Evolutionary conservation across 768 basidiomycete genomes (phyloP).

Genomic region (Boletus eberwhitei): DNA sequence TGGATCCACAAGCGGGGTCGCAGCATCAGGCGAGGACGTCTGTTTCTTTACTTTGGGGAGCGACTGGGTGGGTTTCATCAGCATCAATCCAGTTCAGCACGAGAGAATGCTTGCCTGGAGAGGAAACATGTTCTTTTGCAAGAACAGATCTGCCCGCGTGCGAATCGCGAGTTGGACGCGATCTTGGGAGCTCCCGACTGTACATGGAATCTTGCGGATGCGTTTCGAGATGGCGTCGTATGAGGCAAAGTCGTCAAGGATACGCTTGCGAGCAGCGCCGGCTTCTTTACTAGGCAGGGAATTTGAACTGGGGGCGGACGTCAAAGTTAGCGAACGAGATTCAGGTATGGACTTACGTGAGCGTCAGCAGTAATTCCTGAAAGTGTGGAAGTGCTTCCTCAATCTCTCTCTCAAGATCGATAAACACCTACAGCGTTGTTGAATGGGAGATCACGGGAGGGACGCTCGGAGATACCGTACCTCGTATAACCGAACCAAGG

Average conservation of each 20-base stretch:
- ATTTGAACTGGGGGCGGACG: conserved; percentile 29
- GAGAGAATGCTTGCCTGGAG: conserved; percentile 22
- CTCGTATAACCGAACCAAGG: conserved; percentile 69
- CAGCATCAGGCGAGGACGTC: conserved; percentile 9
- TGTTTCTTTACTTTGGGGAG: conserved; percentile 47
- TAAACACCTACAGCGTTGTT: conserved; percentile 49
- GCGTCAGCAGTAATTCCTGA: conserved; percentile 74
- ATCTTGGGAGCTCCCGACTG: conserved; percentile 71
- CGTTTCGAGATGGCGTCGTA: conserved; percentile 89
- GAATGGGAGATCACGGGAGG: background rate
- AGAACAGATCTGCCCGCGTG: conserved; percentile 70
- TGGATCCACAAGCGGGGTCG: conserved; percentile 44
- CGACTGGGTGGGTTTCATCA: conserved; percentile 30
- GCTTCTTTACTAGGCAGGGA: conserved; percentile 66
- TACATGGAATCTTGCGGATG: conserved; percentile 69
- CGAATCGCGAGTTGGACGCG: conserved; percentile 81
- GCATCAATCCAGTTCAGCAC: background rate
- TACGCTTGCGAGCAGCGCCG: conserved; percentile 66
- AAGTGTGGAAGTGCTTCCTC: conserved; percentile 83
- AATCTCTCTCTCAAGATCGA: conserved; percentile 83
- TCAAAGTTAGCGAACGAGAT: conserved; percentile 11
- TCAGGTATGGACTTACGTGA: conserved; percentile 45
- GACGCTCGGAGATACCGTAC: conserved; percentile 35
- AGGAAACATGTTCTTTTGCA: conserved; percentile 87
- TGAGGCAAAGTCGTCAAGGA: conserved; percentile 81